Conservation (phyloP, 352 stramenopile species). For the Phytopythium sindhum region DNA sequence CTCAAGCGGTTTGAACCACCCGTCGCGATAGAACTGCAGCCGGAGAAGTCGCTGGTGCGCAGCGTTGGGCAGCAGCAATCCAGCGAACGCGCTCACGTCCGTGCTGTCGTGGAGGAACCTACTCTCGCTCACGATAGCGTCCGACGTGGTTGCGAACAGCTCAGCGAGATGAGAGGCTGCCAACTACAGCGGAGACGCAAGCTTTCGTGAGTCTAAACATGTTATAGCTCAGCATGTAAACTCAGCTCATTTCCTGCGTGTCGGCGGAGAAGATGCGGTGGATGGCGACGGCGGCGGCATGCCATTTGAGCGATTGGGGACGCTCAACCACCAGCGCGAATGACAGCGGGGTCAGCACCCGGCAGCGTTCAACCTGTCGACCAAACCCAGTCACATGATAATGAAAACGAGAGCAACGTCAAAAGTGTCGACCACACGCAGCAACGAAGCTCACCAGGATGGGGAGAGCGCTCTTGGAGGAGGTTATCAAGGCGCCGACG, state of each 20-base stretch:
- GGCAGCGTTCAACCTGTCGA: conserved; percentile 29
- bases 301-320: conserved; percentile 59
- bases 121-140: not conserved
- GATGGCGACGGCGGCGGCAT: conserved; percentile 44
- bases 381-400: not conserved
- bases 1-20: conserved; percentile 38
- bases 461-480: conserved; percentile 30
- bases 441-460: conserved; percentile 26
- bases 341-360: conserved; percentile 45
- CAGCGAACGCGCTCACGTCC: conserved; percentile 15
- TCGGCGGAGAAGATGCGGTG: conserved; percentile 39
- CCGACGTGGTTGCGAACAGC: conserved; percentile 14
- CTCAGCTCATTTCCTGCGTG: conserved; percentile 10
- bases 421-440: not conserved
- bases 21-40: conserved; percentile 50
- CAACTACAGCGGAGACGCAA: conserved; percentile 6
- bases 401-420: not conserved
- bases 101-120: not conserved
- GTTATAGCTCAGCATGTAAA: not conserved
- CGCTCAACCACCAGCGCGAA: conserved; percentile 57
- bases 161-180: conserved; percentile 12
- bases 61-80: conserved; percentile 34
- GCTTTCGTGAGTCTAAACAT: not conserved
- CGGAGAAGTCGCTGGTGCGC: conserved; percentile 27
- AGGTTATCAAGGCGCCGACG: conserved; percentile 50